phyloP scores from a whole-genome alignment of 2,329 filamentous ascomycete genomes.

The Aspergillus candidus region DNA sequence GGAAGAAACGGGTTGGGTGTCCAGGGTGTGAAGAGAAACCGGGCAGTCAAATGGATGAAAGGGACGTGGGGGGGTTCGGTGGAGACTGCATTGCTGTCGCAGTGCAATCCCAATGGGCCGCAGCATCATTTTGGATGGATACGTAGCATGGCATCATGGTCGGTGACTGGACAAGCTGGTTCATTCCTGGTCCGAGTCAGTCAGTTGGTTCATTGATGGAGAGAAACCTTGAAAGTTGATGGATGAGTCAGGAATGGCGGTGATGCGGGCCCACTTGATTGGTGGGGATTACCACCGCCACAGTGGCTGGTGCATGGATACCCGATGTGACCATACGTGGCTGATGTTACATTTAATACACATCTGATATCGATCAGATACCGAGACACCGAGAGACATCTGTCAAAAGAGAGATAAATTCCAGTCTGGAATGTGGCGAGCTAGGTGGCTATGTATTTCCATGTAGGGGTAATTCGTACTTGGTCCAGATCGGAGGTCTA shows the following conservation, averaged over 20 bases:
- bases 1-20: slow-evolving; percentile 13
- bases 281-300: slow-evolving; percentile 23
- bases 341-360: background rate
- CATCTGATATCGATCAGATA: background rate
- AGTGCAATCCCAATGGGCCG: slow-evolving; percentile 3
- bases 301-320: slow-evolving; percentile 22
- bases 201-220: too few species aligned
- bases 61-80: slow-evolving; percentile 13
- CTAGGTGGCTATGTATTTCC: too few species aligned
- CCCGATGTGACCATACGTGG: background rate
- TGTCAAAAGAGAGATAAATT: too few species aligned
- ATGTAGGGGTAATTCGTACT: too few species aligned
- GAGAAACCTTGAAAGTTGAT: background rate
- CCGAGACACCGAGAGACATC: too few species aligned
- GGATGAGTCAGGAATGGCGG: slow-evolving; percentile 20
- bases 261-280: slow-evolving; percentile 24
- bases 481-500: too few species aligned
- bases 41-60: slow-evolving; percentile 11
- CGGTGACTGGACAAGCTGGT: background rate
- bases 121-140: slow-evolving; percentile 9
- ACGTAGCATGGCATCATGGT: slow-evolving; percentile 1
- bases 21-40: slow-evolving; percentile 4
- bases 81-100: slow-evolving; percentile 14
- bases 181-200: background rate
- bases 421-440: too few species aligned